Evolutionary conservation across 169 alveolate genomes (phyloP).

Genomic region (Sarcocystis neurona): DNA sequence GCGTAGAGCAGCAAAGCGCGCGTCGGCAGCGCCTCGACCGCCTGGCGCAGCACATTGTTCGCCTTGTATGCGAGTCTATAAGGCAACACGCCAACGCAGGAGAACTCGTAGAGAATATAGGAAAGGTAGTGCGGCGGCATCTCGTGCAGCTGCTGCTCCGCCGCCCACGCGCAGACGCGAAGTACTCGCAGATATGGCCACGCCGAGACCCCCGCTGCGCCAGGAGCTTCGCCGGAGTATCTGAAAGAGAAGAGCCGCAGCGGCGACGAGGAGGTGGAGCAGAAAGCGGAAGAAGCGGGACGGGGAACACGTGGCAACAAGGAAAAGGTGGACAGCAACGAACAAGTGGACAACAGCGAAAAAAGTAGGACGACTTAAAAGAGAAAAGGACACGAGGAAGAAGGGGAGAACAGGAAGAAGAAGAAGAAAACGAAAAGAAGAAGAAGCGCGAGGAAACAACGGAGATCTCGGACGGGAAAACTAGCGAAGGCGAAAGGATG

Average conservation of each 20-base stretch:
- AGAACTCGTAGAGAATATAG: constrained; percentile 4
- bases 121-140: neutral
- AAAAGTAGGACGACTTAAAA: too few relatives aligned
- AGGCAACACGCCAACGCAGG: constrained; percentile 5
- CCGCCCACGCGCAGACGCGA: constrained; percentile 14
- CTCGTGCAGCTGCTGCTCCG: neutral
- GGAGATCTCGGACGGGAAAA: too few relatives aligned
- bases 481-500: neutral
- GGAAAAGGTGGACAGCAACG: too few relatives aligned
- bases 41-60: neutral
- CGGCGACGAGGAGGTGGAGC: too few relatives aligned
- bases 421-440: too few relatives aligned
- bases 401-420: too few relatives aligned
- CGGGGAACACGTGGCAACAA: too few relatives aligned
- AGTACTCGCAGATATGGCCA: constrained; percentile 30
- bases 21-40: neutral
- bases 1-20: constrained; percentile 12
- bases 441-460: too few relatives aligned
- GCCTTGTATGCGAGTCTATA: neutral
- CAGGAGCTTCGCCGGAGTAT: constrained; percentile 14
- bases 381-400: too few relatives aligned
- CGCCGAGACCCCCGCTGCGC: neutral
- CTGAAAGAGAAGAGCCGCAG: neutral
- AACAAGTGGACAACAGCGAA: too few relatives aligned
- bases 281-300: too few relatives aligned